These are phyloP conservation scores for Hypomontagnella monticulosa DNA, from an alignment of 495 filamentous ascomycete species.

Conservation along the genomic window DNA sequence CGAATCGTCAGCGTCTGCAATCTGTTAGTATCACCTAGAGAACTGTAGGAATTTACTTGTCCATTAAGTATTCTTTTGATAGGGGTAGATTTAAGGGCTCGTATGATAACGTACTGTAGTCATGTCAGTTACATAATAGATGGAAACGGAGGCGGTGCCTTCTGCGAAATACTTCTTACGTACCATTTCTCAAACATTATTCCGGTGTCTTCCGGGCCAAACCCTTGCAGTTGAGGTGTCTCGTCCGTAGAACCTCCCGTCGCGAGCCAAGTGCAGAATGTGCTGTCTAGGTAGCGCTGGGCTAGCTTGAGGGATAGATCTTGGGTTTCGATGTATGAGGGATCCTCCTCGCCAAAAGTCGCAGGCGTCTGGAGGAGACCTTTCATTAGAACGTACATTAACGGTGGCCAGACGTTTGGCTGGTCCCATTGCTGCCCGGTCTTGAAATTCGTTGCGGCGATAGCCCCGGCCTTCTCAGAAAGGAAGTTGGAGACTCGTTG, in stretches of 20 bases:
- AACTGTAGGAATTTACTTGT: not conserved
- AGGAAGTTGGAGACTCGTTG: constrained; percentile 49
- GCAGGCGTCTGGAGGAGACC: constrained; percentile 57
- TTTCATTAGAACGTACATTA: constrained; percentile 59
- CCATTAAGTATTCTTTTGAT: not conserved
- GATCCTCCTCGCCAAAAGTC: constrained; percentile 56
- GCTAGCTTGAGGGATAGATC: constrained; percentile 52
- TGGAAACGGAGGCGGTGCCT: not conserved
- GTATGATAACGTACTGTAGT: constrained; percentile 23
- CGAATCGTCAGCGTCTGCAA: constrained; percentile 50
- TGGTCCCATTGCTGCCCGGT: constrained; percentile 64
- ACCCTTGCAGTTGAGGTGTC: constrained; percentile 54
- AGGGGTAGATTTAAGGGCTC: not conserved
- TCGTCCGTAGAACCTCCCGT: constrained; percentile 58
- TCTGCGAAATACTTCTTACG: not conserved
- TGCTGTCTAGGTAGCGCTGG: constrained; percentile 61
- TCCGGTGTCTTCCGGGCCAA: constrained; percentile 47
- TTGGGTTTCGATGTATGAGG: constrained; percentile 52
- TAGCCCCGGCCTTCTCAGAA: constrained; percentile 51
- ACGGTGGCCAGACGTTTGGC: constrained; percentile 62
- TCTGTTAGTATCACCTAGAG: constrained; percentile 3
- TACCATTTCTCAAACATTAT: constrained; percentile 62
- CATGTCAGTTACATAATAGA: constrained; percentile 13
- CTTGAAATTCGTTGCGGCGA: constrained; percentile 55
- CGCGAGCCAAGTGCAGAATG: constrained; percentile 62